These are phyloP conservation scores for Saccharum hybrid DNA, from an alignment of 202 grass and related monocot species.

Conservation along the genomic window DNA sequence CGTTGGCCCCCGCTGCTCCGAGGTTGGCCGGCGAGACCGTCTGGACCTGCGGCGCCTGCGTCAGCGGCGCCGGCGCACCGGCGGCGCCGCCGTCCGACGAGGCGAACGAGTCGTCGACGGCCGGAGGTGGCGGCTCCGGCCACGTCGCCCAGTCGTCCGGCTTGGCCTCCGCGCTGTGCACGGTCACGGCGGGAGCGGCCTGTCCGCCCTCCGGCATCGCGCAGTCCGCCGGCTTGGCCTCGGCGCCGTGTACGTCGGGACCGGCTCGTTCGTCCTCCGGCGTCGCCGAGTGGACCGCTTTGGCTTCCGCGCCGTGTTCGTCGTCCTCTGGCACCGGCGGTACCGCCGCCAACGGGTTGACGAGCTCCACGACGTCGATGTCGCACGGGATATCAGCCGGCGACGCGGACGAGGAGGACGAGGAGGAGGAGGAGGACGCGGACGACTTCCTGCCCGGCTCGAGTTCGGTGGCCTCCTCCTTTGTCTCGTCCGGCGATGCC, in stretches of 20 bases:
- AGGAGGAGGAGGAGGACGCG: too few relatives aligned
- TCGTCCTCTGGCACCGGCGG: not conserved
- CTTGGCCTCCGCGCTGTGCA: not conserved
- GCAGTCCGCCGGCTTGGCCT: not conserved
- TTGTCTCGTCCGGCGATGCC: too few relatives aligned
- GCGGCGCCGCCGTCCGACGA: not conserved
- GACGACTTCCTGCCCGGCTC: too few relatives aligned
- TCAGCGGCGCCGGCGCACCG: not conserved
- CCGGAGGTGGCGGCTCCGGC: conserved; percentile 5
- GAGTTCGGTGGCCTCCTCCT: too few relatives aligned
- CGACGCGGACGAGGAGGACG: not conserved
- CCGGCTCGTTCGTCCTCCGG: not conserved
- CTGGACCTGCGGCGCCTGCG: conserved; percentile 42
- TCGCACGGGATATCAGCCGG: conserved; percentile 5
- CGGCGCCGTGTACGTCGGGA: not conserved
- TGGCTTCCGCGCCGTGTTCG: not conserved
- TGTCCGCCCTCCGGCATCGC: not conserved
- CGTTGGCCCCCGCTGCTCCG: not conserved
- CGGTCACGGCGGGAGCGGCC: not conserved
- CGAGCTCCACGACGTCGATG: conserved; percentile 32
- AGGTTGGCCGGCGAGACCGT: conserved; percentile 3
- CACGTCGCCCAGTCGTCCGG: conserved; percentile 38
- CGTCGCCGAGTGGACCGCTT: not conserved
- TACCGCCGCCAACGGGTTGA: not conserved
- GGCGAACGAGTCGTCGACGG: not conserved